Evolutionary conservation across 2,329 filamentous ascomycete species (phyloP).

Genomic region (Ramularia collo-cygni): DNA sequence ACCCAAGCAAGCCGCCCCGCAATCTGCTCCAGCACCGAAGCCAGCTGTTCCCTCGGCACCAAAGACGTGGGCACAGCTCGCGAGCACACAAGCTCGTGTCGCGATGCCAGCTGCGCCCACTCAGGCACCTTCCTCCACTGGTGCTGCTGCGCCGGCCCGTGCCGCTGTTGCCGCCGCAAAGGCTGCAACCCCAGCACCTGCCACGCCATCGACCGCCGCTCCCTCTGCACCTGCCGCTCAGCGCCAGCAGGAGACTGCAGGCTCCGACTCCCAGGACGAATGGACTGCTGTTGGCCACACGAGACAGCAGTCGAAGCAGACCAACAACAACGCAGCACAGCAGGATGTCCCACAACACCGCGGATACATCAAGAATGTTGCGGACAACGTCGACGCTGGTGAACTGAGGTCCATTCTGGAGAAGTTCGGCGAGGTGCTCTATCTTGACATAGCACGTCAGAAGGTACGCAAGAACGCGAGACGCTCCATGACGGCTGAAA

Average conservation of each 20-base stretch:
- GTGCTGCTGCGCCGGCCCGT: slow-evolving; percentile 27
- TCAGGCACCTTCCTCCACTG: slow-evolving; percentile 19
- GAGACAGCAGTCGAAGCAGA: slow-evolving; percentile 67
- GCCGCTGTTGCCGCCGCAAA: slow-evolving; percentile 29
- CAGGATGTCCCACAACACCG: slow-evolving; percentile 66
- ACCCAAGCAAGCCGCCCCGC: slow-evolving; percentile 38
- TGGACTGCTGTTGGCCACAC: slow-evolving; percentile 90
- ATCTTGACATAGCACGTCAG: slow-evolving; percentile 57
- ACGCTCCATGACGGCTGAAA: neutral
- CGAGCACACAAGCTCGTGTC: slow-evolving; percentile 44
- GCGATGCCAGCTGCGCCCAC: slow-evolving; percentile 36
- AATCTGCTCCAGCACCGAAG: slow-evolving; percentile 46
- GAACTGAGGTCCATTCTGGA: slow-evolving; percentile 65
- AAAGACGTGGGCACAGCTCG: slow-evolving; percentile 68
- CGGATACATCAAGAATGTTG: slow-evolving; percentile 94
- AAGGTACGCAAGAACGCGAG: slow-evolving; percentile 57
- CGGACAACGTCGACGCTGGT: slow-evolving; percentile 72
- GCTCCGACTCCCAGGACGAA: slow-evolving; percentile 54
- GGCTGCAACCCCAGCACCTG: slow-evolving; percentile 24
- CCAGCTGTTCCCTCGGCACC: slow-evolving; percentile 47
- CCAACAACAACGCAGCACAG: slow-evolving; percentile 53
- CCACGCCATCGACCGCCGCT: slow-evolving; percentile 19
- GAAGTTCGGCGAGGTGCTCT: slow-evolving; percentile 59
- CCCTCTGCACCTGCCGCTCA: slow-evolving; percentile 30
- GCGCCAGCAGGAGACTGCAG: slow-evolving; percentile 32